Base-by-base conservation (phyloP, 2,329 filamentous ascomycete species). In the Exophiala phaeomuriformis region DNA sequence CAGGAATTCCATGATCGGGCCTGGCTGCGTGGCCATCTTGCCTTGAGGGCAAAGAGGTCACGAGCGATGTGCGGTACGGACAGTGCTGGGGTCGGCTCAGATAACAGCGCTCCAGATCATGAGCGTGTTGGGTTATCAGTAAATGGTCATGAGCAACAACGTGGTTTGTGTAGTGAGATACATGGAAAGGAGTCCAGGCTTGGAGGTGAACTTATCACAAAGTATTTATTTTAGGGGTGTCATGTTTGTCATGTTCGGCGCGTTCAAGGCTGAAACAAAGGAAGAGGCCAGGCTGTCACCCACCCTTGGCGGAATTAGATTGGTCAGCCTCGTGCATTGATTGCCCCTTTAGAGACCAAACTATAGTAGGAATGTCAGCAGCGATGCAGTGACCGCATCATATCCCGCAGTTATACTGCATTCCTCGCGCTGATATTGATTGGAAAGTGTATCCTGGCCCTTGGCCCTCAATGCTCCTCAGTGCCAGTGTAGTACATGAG, bases 1-100 rank as follows among this genome's bases (percentile, higher is more conserved):
- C 12, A 63, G 49, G 8, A 60, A 53, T 19, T 55, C 51, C 47
- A 59, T 56, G 4, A 53, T 19, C 2, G 56, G 53, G 3, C 56
- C 53, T 30, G 59, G 53, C 33, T 47, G 44, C 27, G 55, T 54
- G 29, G 53, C 42, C 49, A 50, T 52, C 9, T 9, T 32, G 28
- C 6, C 29, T 6, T 29, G 19, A 19, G 19, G 19, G 19, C 19
- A 2, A 19, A 19, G 19, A 19, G 19, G 19, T 19, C 19, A 19
- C 19, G 19, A 19, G 19, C 19, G 19, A 19, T 19, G 19, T 19
- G 19, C 19, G 19, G 19, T 19, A 19, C 19, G 2, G 19, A 19
- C 1, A 19, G 19, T 19, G 19, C 19, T 19, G 19, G 19, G 19
- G 19, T 19, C 19, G 19, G 19, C 19, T 19, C 19, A 19, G 19